Evolutionary conservation across 768 basidiomycete genomes (phyloP).

Genomic region (Hygrophorus pudorinus): DNA sequence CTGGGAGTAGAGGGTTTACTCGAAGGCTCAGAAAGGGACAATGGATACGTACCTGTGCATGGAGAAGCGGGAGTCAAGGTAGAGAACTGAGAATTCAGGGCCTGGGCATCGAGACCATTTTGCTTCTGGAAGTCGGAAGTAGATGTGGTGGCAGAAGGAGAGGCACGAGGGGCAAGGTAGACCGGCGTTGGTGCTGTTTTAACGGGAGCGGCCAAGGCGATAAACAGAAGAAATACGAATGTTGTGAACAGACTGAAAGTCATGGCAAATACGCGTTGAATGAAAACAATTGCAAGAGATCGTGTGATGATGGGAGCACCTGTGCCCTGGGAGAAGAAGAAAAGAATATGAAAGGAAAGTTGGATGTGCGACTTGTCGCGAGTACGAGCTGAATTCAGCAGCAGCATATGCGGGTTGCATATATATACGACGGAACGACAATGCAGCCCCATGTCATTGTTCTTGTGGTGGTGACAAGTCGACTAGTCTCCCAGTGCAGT

Average conservation of each 20-base stretch:
- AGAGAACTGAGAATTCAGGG: conserved; percentile 38
- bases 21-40: neutral
- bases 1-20: conserved; percentile 16
- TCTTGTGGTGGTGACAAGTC: too few species aligned
- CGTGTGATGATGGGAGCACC: too few species aligned
- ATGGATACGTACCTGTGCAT: conserved; percentile 32
- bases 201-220: neutral
- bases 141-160: too few species aligned
- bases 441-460: too few species aligned
- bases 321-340: too few species aligned
- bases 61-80: conserved; percentile 30
- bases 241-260: neutral
- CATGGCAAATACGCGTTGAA: neutral
- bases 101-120: conserved; percentile 42
- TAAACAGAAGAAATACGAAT: neutral
- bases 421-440: too few species aligned
- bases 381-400: too few species aligned
- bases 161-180: neutral
- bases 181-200: neutral
- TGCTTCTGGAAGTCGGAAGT: conserved; percentile 22
- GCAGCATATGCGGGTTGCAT: too few species aligned
- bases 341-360: too few species aligned
- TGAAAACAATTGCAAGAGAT: too few species aligned
- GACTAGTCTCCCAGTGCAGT: too few species aligned
- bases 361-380: too few species aligned